Evolutionary conservation across 2,329 filamentous ascomycete species (phyloP), one percentile per base, ranked within the genome.

Genomic region (Trichophyton rubrum): DNA sequence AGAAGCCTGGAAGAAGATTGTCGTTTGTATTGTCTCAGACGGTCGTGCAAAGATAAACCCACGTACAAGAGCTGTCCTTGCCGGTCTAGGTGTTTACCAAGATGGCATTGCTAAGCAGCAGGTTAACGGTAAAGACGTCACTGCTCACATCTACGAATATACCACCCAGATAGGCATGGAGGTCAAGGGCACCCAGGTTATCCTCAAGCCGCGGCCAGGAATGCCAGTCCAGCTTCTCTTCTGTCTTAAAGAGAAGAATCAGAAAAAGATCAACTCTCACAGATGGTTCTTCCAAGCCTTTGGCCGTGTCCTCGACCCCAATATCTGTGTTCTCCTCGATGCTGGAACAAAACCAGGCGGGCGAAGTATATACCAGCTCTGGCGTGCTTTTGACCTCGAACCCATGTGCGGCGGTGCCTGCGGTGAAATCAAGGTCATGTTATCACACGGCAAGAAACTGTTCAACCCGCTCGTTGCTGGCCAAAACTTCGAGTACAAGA

Each of bases 261-360:
- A 96, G 78, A 99, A 99, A 80, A 99, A 99, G 81, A 99, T 99
- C 82, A 99, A 99, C 73, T 97, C 93, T 0, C 93, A 99, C 73
- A 82, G 93, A 72, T 99, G 93, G 93, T 97, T 99, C 78, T 99
- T 99, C 81, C 88, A 95, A 67, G 93, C 92, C 0, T 99, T 99
- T 72, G 93, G 93, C 35, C 84, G 86, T 22, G 88, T 97, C 2
- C 77, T 99, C 51, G 87, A 97, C 64, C 93, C 93, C 43, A 97
- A 97, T 69, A 95, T 99, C 67, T 97, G 93, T 70, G 92, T 97
- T 9, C 82, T 99, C 59, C 84, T 99, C 65, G 93, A 99, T 75
- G 93, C 93, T 1, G 93, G 93, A 78, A 99, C 93, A 0, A 91
- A 90, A 67, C 93, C 93, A 0, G 93, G 93, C 59, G 88, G 86